Evolutionary conservation across 2,329 filamentous ascomycete species (phyloP), one percentile per base, ranked within the genome.

Genomic region (Coniella vitis): DNA sequence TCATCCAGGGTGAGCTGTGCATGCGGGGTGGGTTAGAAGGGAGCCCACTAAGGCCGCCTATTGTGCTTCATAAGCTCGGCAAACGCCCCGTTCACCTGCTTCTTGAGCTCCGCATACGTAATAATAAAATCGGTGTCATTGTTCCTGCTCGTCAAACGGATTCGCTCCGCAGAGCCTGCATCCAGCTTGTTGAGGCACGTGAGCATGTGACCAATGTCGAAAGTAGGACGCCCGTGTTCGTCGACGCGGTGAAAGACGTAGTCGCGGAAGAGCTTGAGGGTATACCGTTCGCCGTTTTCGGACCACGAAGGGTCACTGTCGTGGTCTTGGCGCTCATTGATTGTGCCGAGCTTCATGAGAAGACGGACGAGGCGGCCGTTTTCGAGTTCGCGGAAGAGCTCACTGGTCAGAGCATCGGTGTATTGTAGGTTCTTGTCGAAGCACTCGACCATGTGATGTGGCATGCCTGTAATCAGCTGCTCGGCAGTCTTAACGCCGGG

Each of bases 191-290:
- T 96, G 57, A 98, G 69, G 61, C 86, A 91, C 21, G 78, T 79
- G 39, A 98, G 66, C 55, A 97, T 88, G 68, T 97, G 90, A 3
- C 86, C 91, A 50, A 96, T 72, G 62, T 96, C 87, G 4, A 95
- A 74, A 1, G 90, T 84, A 0, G 93, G 86, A 46, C 87, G 85
- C 13, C 89, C 90, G 49, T 88, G 82, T 25, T 80, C 78, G 63
- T 97, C 90, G 12, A 96, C 90, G 61, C 95, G 90, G 65, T 98
- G 93, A 69, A 97, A 98, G 36, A 96, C 88, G 60, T 94, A 97
- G 67, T 98, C 93, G 43, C 93, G 81, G 73, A 97, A 97, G 8
- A 98, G 77, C 68, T 95, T 96, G 55, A 98, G 74, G 63, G 88
- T 86, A 64, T 95, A 97, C 22, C 90, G 81, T 60, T 95, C 89